Conservation (phyloP, 2,329 filamentous ascomycete species). For the Pseudonectria buxi region DNA sequence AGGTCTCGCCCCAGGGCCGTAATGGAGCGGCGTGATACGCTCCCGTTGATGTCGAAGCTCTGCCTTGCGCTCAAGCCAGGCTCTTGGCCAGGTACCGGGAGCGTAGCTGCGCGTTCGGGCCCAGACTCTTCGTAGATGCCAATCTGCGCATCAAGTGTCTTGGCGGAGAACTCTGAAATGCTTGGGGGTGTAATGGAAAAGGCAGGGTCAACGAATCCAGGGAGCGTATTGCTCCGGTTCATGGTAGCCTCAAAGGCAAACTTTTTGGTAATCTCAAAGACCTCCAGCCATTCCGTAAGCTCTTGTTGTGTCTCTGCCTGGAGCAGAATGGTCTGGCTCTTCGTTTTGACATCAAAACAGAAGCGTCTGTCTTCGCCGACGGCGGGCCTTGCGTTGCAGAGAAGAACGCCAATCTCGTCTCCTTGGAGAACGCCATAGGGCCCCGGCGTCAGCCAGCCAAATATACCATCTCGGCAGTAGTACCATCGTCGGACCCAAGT, state of each 20-base stretch:
- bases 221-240: conserved; percentile 41
- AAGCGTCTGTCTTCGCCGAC: conserved; percentile 90
- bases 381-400: conserved; percentile 88
- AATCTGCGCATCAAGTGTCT: conserved; percentile 60
- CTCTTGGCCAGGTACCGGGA: conserved; percentile 58
- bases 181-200: conserved; percentile 88
- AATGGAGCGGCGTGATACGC: conserved; percentile 46
- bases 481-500: conserved; percentile 91
- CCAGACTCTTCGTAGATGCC: conserved; percentile 44
- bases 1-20: conserved; percentile 43
- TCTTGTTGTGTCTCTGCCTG: conserved; percentile 90
- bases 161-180: conserved; percentile 85
- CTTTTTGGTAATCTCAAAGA: conserved; percentile 91
- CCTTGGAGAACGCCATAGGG: conserved; percentile 85
- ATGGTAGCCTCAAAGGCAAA: conserved; percentile 75
- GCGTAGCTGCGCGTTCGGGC: conserved; percentile 55
- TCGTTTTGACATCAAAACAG: conserved; percentile 98
- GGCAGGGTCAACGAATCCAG: conserved; percentile 59
- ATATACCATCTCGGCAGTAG: conserved; percentile 91
- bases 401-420: conserved; percentile 88
- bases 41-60: conserved; percentile 63
- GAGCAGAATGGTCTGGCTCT: conserved; percentile 79
- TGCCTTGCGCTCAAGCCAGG: conserved; percentile 47
- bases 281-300: conserved; percentile 88
- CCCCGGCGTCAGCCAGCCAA: conserved; percentile 86